Evolutionary conservation across 805 yeast genomes (phyloP).

Genomic region (Candida caryicola): DNA sequence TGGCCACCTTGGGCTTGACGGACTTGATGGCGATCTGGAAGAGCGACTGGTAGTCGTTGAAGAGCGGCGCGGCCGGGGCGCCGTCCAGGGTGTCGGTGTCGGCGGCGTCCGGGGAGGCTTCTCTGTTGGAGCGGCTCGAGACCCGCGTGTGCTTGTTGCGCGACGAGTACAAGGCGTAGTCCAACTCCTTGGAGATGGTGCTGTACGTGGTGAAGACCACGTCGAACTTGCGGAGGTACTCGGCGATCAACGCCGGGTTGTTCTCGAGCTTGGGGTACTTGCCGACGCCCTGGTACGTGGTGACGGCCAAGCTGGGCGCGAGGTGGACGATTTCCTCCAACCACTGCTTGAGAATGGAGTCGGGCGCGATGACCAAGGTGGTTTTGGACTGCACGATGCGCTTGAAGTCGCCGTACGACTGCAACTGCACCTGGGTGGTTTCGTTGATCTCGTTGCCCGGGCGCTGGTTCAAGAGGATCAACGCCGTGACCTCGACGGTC

Average conservation of each 20-base stretch:
- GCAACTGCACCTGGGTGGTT: constrained; percentile 24
- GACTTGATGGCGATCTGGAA: constrained; percentile 25
- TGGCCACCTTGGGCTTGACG: constrained; percentile 28
- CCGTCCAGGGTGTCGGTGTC: constrained; percentile 22
- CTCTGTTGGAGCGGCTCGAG: constrained; percentile 4
- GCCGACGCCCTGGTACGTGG: constrained; percentile 59
- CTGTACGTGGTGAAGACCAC: constrained; percentile 78
- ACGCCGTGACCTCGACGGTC: constrained; percentile 77
- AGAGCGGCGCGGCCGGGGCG: constrained; percentile 5
- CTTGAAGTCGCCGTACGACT: constrained; percentile 42
- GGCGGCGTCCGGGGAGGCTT: constrained; percentile 14
- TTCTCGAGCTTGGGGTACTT: constrained; percentile 24
- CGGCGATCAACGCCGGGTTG: constrained; percentile 45
- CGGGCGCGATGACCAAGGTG: constrained; percentile 83
- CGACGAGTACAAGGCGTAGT: constrained; percentile 73
- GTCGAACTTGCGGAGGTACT: constrained; percentile 60
- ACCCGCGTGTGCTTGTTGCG: constrained; percentile 45
- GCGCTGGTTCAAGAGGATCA: constrained; percentile 62
- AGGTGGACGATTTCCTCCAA: constrained; percentile 58
- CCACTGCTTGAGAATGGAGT: constrained; percentile 85
- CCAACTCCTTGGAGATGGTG: constrained; percentile 69
- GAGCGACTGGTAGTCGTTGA: constrained; percentile 20
- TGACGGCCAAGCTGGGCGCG: constrained; percentile 60
- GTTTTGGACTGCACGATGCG: constrained; percentile 55
- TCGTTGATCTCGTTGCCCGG: constrained; percentile 31